These are phyloP conservation scores for Pterocarpus macrocarpus DNA, from an alignment of 306 rosid species.

Conservation along the genomic window DNA sequence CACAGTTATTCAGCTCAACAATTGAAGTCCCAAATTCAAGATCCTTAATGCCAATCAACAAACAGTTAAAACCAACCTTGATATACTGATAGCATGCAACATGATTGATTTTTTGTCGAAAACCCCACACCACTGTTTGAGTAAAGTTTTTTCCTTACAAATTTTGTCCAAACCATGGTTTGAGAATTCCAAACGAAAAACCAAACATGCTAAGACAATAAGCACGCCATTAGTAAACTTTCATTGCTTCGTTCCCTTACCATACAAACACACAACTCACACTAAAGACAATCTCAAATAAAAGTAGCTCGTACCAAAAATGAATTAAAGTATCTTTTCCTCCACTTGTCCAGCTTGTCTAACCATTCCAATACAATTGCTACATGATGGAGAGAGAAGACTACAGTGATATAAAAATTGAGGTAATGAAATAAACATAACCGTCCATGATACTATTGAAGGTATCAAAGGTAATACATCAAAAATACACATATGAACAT, in stretches of 20 bases:
- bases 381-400: not conserved
- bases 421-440: constrained; percentile 19
- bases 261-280: not conserved
- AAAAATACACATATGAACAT: constrained; percentile 57
- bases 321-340: constrained; percentile 7
- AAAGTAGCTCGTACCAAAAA: not conserved
- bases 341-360: constrained; percentile 5
- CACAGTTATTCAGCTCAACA: not conserved
- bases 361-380: constrained; percentile 40
- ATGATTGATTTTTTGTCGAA: no score
- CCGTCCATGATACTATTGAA: constrained; percentile 19
- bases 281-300: constrained; percentile 19
- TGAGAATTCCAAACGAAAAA: no score
- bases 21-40: not conserved
- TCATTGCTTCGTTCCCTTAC: not conserved
- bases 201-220: no score
- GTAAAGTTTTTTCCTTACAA: no score
- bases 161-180: no score
- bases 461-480: constrained; percentile 25
- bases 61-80: not conserved
- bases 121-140: no score
- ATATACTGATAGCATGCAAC: no score
- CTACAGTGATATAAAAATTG: constrained; percentile 34
- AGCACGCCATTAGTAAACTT: no score
- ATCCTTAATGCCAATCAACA: not conserved